Evolutionary conservation across 805 yeast species (phyloP).

Genomic region (Metschnikowia proteae): DNA sequence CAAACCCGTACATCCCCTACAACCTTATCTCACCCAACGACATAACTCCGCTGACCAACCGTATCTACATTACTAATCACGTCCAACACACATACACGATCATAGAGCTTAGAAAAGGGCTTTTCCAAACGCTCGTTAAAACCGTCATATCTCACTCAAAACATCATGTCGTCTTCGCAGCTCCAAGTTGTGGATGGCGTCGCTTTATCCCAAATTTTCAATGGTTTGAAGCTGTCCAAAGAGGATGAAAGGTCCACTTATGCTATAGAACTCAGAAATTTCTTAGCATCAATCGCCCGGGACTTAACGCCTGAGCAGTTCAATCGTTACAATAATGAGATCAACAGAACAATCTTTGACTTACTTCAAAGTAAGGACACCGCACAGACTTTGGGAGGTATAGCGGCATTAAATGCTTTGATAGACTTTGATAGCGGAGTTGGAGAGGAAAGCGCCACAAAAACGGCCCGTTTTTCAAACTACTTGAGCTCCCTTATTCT

Average conservation of each 20-base stretch:
- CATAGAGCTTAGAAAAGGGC: not conserved
- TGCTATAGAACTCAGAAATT: constrained; percentile 66
- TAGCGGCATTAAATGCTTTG: constrained; percentile 83
- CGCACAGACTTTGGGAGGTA: constrained; percentile 79
- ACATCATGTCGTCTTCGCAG: constrained; percentile 15
- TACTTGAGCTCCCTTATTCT: constrained; percentile 77
- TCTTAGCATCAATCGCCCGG: constrained; percentile 68
- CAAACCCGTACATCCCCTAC: constrained; percentile 14
- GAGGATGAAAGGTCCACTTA: constrained; percentile 48
- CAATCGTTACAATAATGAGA: constrained; percentile 74
- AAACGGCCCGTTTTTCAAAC: constrained; percentile 87
- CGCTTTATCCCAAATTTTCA: constrained; percentile 50
- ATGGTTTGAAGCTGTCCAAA: constrained; percentile 43
- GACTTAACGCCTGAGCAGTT: constrained; percentile 81
- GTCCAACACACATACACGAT: not conserved
- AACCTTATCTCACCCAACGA: constrained; percentile 1
- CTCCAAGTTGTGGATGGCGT: constrained; percentile 38
- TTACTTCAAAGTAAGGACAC: constrained; percentile 72
- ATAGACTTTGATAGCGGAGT: constrained; percentile 78
- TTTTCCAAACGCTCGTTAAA: not conserved
- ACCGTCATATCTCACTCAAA: not conserved
- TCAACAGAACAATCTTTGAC: constrained; percentile 84
- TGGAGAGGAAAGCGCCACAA: constrained; percentile 77
- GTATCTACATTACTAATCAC: not conserved
- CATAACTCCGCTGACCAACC: not conserved